phyloP scores from a whole-genome alignment of 2,329 filamentous ascomycete genomes.

The Aureobasidium musti region DNA sequence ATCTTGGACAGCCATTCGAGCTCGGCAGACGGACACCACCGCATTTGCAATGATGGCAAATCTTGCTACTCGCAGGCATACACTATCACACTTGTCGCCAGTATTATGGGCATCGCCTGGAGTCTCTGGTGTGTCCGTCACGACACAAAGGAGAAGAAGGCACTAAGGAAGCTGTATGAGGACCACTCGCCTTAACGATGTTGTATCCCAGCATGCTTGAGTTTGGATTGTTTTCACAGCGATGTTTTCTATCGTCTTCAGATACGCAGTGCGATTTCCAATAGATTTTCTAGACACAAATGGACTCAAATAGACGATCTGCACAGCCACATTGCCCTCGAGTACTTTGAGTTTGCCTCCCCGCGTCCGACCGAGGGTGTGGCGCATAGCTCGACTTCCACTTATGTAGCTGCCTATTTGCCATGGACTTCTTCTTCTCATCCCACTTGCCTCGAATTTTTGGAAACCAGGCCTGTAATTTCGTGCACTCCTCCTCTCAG shows the following conservation, averaged over 20 bases:
- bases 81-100: slow-evolving; percentile 72
- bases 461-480: neutral
- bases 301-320: neutral
- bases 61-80: slow-evolving; percentile 82
- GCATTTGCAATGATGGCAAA: slow-evolving; percentile 74
- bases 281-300: slow-evolving; percentile 1
- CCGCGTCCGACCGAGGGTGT: slow-evolving; percentile 1
- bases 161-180: slow-evolving; percentile 27
- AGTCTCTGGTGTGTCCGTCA: slow-evolving; percentile 70
- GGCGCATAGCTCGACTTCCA: slow-evolving; percentile 1
- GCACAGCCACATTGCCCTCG: slow-evolving; percentile 5
- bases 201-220: neutral
- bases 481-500: neutral
- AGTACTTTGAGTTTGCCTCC: slow-evolving; percentile 11
- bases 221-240: neutral
- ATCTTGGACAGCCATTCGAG: slow-evolving; percentile 82
- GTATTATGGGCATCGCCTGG: slow-evolving; percentile 66
- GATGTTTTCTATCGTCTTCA: neutral
- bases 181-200: slow-evolving; percentile 28
- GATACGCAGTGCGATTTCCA: neutral
- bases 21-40: slow-evolving; percentile 48
- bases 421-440: neutral
- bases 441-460: neutral
- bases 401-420: slow-evolving; percentile 20
- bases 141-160: slow-evolving; percentile 48